Conservation (phyloP, 495 filamentous ascomycete genomes). For the Pseudomonodictys pantanalensis region DNA sequence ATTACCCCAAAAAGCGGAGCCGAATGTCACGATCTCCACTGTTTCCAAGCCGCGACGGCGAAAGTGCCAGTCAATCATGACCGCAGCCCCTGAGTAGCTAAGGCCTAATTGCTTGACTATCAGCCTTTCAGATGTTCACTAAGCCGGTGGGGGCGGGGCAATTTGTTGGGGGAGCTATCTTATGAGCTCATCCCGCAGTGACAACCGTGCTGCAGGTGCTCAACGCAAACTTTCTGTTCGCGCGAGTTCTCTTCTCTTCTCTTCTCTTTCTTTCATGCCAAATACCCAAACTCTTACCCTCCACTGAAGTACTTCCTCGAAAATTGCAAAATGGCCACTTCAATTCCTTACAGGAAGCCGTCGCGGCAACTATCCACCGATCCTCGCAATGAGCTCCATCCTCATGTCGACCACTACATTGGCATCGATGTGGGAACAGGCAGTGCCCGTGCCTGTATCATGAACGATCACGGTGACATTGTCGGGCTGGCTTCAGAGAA, state of each 20-base stretch:
- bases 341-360: constrained; percentile 38
- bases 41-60: not conserved
- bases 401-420: constrained; percentile 68
- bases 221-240: constrained; percentile 8
- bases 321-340: constrained; percentile 14
- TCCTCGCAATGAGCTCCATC: constrained; percentile 54
- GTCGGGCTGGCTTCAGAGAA: constrained; percentile 85
- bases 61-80: not conserved
- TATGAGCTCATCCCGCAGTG: constrained; percentile 24
- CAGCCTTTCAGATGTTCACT: constrained; percentile 1
- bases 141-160: too few relatives aligned
- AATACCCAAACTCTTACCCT: not conserved
- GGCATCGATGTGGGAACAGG: constrained; percentile 96
- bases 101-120: constrained; percentile 3
- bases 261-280: not conserved
- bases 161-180: too few relatives aligned
- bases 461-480: constrained; percentile 86
- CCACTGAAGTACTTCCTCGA: too few relatives aligned
- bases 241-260: not conserved
- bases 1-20: constrained; percentile 18
- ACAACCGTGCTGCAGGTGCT: constrained; percentile 12
- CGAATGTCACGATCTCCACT: constrained; percentile 21
- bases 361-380: constrained; percentile 57
- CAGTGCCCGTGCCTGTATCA: constrained; percentile 90
- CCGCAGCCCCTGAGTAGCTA: too few relatives aligned